phyloP scores from a whole-genome alignment of 1,284 basidiomycete genomes.

The Trametes polyzona region DNA sequence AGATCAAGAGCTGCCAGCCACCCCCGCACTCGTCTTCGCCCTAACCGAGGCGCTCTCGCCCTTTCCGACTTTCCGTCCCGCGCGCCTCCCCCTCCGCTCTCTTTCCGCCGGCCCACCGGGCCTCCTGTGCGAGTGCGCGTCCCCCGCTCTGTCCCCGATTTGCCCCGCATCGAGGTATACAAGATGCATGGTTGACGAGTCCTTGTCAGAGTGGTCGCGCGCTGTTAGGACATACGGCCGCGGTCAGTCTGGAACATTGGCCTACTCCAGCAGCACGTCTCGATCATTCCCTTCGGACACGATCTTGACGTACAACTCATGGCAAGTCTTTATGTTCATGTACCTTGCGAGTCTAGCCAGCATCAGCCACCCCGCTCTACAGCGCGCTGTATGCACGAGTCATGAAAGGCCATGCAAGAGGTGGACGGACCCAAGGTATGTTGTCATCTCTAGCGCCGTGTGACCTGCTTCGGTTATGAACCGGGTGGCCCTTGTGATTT shows the following conservation, averaged over 20 bases:
- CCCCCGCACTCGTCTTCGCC: background rate
- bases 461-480: conserved; percentile 9
- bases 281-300: background rate
- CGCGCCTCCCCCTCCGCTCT: conserved; percentile 5
- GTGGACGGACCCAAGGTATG: background rate
- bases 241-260: background rate
- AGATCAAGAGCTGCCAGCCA: background rate
- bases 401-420: background rate
- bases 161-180: background rate
- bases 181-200: background rate
- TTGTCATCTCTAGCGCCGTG: conserved; percentile 1
- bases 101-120: conserved; percentile 18
- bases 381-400: background rate
- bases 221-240: background rate
- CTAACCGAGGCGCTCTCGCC: conserved; percentile 3
- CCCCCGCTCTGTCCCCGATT: conserved; percentile 11
- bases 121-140: background rate
- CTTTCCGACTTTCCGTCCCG: conserved; percentile 5
- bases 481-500: conserved; percentile 15
- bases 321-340: background rate
- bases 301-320: background rate
- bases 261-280: background rate
- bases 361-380: no score
- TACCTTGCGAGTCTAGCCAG: background rate
- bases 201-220: background rate